Conservation (phyloP, 2,329 filamentous ascomycete species). For the Stagonosporopsis chrysanthemi region DNA sequence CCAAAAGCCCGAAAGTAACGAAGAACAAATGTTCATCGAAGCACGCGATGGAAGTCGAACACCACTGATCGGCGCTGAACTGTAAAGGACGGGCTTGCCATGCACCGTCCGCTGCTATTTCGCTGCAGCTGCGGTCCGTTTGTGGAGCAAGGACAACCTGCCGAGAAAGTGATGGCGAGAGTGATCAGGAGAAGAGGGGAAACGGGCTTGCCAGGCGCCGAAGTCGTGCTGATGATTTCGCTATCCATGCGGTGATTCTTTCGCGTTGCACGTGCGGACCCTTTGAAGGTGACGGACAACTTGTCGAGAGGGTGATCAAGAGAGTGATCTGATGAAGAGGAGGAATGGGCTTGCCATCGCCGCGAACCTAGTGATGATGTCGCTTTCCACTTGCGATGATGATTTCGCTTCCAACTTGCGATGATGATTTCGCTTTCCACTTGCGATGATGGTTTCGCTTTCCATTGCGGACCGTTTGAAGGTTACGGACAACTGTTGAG, state of each 20-base stretch:
- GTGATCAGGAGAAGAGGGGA: neutral
- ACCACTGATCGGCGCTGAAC: neutral
- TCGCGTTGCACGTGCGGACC: conserved; percentile 1
- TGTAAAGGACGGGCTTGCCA: neutral
- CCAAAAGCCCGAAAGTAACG: neutral
- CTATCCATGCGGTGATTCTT: neutral
- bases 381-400: neutral
- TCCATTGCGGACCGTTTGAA: conserved; percentile 3
- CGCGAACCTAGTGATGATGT: neutral
- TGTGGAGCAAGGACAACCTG: neutral
- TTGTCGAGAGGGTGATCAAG: neutral
- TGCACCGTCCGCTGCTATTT: neutral
- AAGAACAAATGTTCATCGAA: no score
- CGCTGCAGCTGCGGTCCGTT: conserved; percentile 1
- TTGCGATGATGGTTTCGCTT: conserved; percentile 2
- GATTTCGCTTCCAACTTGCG: neutral
- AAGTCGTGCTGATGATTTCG: neutral
- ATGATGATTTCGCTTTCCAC: no score
- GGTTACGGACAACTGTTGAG: conserved; percentile 4
- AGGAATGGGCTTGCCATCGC: neutral
- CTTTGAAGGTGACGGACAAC: neutral
- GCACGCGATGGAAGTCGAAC: no score
- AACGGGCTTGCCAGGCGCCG: neutral
- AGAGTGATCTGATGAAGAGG: neutral
- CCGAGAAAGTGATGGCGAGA: neutral